Evolutionary conservation across 345 rosid species (phyloP).

Genomic region (Tarenaya hassleriana): DNA sequence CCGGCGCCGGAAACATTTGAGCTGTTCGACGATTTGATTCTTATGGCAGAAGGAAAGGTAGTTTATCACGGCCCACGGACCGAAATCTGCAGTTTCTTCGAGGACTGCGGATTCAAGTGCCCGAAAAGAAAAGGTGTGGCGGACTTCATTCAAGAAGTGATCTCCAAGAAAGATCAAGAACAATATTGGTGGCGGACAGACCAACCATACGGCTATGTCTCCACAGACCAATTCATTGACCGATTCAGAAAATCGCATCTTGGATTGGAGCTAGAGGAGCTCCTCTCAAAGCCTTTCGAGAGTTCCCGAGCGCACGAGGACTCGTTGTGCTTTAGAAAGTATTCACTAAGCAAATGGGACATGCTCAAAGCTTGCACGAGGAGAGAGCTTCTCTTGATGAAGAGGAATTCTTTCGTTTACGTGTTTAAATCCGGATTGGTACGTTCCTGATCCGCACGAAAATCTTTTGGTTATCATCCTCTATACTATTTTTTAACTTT

Average conservation of each 20-base stretch:
- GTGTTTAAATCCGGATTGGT: constrained; percentile 39
- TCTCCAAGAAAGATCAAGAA: constrained; percentile 45
- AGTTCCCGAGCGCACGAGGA: constrained; percentile 21
- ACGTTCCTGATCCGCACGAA: neutral
- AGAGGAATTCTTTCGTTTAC: constrained; percentile 37
- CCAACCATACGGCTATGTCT: constrained; percentile 31
- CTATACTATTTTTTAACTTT: neutral
- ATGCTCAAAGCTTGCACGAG: constrained; percentile 38
- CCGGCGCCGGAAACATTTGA: constrained; percentile 77
- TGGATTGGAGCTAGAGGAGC: constrained; percentile 27
- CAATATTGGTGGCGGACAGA: constrained; percentile 36
- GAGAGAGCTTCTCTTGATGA: constrained; percentile 46
- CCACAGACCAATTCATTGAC: constrained; percentile 29
- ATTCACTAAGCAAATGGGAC: constrained; percentile 36
- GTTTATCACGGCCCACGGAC: constrained; percentile 75
- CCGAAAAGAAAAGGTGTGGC: constrained; percentile 84
- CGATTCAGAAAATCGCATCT: constrained; percentile 27
- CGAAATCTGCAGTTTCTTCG: constrained; percentile 60
- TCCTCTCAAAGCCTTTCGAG: constrained; percentile 28
- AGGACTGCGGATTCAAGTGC: constrained; percentile 55
- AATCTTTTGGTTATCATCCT: neutral
- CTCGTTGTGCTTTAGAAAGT: constrained; percentile 28
- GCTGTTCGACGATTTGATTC: constrained; percentile 68
- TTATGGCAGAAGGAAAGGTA: constrained; percentile 71
- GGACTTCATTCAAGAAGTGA: constrained; percentile 58